phyloP scores from a whole-genome alignment of 768 basidiomycete species.

The Goffeauzyma gilvescens region DNA sequence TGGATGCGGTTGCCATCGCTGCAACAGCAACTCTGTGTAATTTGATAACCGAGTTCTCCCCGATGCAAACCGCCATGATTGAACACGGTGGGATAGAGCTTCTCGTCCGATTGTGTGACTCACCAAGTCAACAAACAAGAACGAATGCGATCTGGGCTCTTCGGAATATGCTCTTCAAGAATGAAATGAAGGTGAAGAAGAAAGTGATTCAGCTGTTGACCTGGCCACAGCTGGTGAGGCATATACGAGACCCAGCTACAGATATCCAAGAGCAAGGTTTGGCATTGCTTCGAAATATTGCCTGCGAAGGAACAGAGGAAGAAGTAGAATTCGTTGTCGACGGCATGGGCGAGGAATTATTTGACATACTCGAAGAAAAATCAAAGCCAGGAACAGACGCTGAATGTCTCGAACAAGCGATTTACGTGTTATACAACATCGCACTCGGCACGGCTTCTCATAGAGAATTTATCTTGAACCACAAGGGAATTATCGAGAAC shows the following conservation, averaged over 20 bases:
- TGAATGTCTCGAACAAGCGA: slow-evolving; percentile 9
- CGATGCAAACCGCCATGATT: slow-evolving; percentile 51
- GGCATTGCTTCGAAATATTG: slow-evolving; percentile 7
- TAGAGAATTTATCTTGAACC: slow-evolving; percentile 7
- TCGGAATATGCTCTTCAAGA: slow-evolving; percentile 60
- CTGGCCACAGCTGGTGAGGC: slow-evolving; percentile 41
- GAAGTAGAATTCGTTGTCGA: slow-evolving; percentile 9
- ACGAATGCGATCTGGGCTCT: slow-evolving; percentile 68
- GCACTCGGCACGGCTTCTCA: slow-evolving; percentile 7
- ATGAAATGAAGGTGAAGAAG: slow-evolving; percentile 43
- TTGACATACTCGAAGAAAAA: slow-evolving; percentile 1
- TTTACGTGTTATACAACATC: slow-evolving; percentile 11
- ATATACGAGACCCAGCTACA: slow-evolving; percentile 6
- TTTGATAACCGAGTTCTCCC: slow-evolving; percentile 69
- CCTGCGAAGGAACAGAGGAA: slow-evolving; percentile 8
- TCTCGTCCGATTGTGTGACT: slow-evolving; percentile 43
- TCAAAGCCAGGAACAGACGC: neutral
- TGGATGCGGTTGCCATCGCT: slow-evolving; percentile 50
- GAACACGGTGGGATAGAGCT: slow-evolving; percentile 49
- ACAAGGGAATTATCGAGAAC: slow-evolving; percentile 5
- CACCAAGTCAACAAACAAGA: slow-evolving; percentile 42
- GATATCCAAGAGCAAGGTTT: slow-evolving; percentile 11
- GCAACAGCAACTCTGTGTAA: slow-evolving; percentile 65
- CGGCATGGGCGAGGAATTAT: slow-evolving; percentile 9
- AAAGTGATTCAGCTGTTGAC: slow-evolving; percentile 50